Base-by-base conservation (phyloP, 441 rosid species). In the Sinapis alba region DNA sequence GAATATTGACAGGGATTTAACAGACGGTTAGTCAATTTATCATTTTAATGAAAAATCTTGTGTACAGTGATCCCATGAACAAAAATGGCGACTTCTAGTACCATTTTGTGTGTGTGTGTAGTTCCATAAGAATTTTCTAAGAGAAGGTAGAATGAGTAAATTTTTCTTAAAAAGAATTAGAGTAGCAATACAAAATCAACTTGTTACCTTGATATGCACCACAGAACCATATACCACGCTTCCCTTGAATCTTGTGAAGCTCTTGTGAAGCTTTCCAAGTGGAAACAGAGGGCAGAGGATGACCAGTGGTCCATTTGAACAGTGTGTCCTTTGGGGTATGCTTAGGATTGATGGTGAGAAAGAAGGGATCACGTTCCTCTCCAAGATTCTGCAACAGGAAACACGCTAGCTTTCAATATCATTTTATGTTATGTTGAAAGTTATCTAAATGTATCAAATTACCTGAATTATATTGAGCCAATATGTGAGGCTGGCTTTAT, bases 401-500 rank as follows among this genome's bases (percentile, higher is more conserved):
- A 7, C n/a, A 43, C 6, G 36, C 0, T 20, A 6, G 41, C 54
- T 16, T n/a, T 50, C 61, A 65, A 4, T 61, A 21, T 32, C 66
- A 32, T 19, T 19, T 4, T 53, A 3, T 20, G 0, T 13, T 62
- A 8, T 43, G 57, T 18, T 43, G 4, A 21, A 7, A 7, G 7
- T 23, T 63, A 64, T 23, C 8, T 1, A 20, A 53, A 23, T 47
- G 12, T 11, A 18, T 7, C 13, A 27, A 74, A 84, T 45, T 27
- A 90, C 97, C 97, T 90, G 94, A 78, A 90, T 90, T 72, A 86
- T 81, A 78, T 92, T 84, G 28, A 92, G 93, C 98, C 96, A 92
- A 79, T 90, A 92, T 9, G 98, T 92, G 59, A 92, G 56, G 69
- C 90, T 87, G 1, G 81, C 85, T 83, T 86, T 85, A n/a, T 63